Evolutionary conservation across 768 basidiomycete genomes (phyloP).

Genomic region (Suillus variegatus): DNA sequence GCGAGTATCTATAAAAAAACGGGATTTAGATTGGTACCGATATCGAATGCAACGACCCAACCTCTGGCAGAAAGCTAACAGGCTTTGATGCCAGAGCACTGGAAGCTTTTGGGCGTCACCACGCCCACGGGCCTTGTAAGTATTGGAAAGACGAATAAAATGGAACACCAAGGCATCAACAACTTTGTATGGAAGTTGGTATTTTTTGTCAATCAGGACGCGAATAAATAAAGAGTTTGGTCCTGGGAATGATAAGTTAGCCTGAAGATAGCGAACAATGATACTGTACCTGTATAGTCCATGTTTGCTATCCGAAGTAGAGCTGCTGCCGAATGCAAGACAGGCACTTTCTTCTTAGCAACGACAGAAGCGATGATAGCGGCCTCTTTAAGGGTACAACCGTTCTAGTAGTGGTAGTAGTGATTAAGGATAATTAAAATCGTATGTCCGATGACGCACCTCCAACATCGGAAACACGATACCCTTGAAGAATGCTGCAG

Average conservation of each 20-base stretch:
- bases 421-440: slow-evolving; percentile 19
- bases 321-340: slow-evolving; percentile 96
- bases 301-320: slow-evolving; percentile 91
- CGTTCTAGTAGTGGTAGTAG: slow-evolving; percentile 42
- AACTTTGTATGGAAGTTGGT: slow-evolving; percentile 96
- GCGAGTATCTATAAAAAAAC: slow-evolving; percentile 67
- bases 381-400: slow-evolving; percentile 92
- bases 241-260: slow-evolving; percentile 39
- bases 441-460: slow-evolving; percentile 50
- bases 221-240: slow-evolving; percentile 97
- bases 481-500: slow-evolving; percentile 97
- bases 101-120: slow-evolving; percentile 82
- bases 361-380: slow-evolving; percentile 92
- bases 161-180: slow-evolving; percentile 97
- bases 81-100: slow-evolving; percentile 98
- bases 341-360: slow-evolving; percentile 87
- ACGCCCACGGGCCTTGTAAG: slow-evolving; percentile 70
- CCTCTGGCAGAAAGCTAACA: slow-evolving; percentile 94
- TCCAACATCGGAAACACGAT: slow-evolving; percentile 95
- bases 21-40: background rate
- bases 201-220: slow-evolving; percentile 95
- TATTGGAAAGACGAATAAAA: slow-evolving; percentile 94
- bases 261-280: background rate
- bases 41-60: slow-evolving; percentile 32
- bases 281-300: slow-evolving; percentile 81